Conservation (phyloP, 768 basidiomycete genomes). For the Rubroboletus satanas region DNA sequence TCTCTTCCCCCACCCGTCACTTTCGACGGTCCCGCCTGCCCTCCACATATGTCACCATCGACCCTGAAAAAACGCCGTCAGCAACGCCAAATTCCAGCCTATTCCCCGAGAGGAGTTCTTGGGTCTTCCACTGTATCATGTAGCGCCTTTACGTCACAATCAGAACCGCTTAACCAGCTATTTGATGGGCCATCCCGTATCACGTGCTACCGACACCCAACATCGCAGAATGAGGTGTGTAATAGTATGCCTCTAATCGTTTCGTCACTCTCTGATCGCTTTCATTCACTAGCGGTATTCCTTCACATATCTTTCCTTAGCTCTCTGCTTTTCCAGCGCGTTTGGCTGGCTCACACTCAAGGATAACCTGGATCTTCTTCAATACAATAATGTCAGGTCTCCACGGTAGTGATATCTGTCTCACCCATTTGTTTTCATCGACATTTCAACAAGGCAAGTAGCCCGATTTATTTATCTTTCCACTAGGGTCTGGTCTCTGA, state of each 20-base stretch:
- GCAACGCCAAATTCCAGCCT: conserved; percentile 6
- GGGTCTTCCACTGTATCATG: conserved; percentile 2
- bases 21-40: conserved; percentile 49
- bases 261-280: background rate
- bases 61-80: conserved; percentile 10
- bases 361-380: conserved; percentile 4
- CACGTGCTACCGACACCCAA: conserved; percentile 15
- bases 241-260: background rate
- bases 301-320: conserved; percentile 7
- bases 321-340: conserved; percentile 19
- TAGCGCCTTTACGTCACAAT: conserved; percentile 18
- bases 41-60: conserved; percentile 21
- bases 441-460: background rate
- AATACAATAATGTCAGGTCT: background rate
- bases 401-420: background rate
- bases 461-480: background rate
- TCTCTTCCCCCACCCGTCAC: conserved; percentile 43
- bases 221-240: conserved; percentile 14
- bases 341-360: conserved; percentile 22
- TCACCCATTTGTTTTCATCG: background rate
- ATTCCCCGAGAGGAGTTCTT: background rate
- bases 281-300: background rate
- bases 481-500: background rate
- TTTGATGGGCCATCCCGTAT: conserved; percentile 48
- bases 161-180: conserved; percentile 34